Percentiles rank a stretch among this genome's conserved stretches.
These are phyloP conservation scores for Monosporascus sp. DNA, from an alignment of 2,329 filamentous ascomycete species.

Conservation along the genomic window DNA sequence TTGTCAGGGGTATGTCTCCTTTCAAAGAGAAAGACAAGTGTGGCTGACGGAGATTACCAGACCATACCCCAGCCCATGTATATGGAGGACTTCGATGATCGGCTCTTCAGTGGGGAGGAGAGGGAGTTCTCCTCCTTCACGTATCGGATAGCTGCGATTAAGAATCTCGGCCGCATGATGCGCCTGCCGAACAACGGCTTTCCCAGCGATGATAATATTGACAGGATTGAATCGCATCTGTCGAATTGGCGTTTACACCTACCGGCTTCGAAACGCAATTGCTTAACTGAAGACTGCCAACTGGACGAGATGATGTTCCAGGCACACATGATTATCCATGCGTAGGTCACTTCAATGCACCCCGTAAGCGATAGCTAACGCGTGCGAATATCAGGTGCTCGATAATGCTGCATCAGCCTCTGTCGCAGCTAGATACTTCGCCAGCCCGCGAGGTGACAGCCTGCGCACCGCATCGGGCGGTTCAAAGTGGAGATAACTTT, in stretches of 20 bases:
- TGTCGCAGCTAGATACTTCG: slow-evolving; percentile 67
- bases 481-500: slow-evolving; percentile 46
- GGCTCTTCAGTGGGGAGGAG: slow-evolving; percentile 66
- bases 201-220: slow-evolving; percentile 48
- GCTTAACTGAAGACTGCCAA: slow-evolving; percentile 63
- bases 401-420: slow-evolving; percentile 75
- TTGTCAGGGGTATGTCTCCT: slow-evolving; percentile 45
- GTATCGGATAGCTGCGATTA: slow-evolving; percentile 76
- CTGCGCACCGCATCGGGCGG: slow-evolving; percentile 57
- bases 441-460: slow-evolving; percentile 56
- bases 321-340: slow-evolving; percentile 71
- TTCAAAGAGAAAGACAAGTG: neutral
- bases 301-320: slow-evolving; percentile 91
- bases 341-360: slow-evolving; percentile 32
- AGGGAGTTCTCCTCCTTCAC: slow-evolving; percentile 76
- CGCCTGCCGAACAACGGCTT: slow-evolving; percentile 46
- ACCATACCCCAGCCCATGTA: slow-evolving; percentile 55
- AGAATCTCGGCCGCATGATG: slow-evolving; percentile 75
- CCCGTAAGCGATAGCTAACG: slow-evolving; percentile 1
- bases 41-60: slow-evolving; percentile 30
- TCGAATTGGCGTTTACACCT: slow-evolving; percentile 78
- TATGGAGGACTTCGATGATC: slow-evolving; percentile 71
- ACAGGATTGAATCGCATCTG: slow-evolving; percentile 47
- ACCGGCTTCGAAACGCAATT: slow-evolving; percentile 64
- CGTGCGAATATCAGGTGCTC: slow-evolving; percentile 41